Base-by-base conservation (phyloP, 1,139 yeast species). In the Tardiomyces depauwii region DNA sequence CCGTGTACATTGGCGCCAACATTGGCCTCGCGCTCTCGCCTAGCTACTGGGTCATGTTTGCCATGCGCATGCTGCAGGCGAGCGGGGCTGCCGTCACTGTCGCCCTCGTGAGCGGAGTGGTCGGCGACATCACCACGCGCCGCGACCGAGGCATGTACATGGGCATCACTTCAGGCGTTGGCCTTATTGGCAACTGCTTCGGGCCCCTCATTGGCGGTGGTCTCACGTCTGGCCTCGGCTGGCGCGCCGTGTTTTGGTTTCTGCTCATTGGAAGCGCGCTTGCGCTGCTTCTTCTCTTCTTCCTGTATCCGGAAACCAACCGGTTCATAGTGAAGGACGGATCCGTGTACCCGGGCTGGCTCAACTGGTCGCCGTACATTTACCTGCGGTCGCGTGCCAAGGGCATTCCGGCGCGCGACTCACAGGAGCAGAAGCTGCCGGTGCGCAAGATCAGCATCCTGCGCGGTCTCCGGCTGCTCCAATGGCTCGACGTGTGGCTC, bases 181-280 rank as follows among this genome's bases (percentile, higher is more conserved):
- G 80, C 2, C 69, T 82, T 9, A 57, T 82, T 18, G 94, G 93
- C 1, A 82, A 79, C 55, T 87, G 86, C 0, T 69, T 83, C 50
- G 89, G 94, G 6, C 87, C 93, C 0, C 64, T 85, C 12, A 64
- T 85, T 23, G 95, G 95, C 18, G 83, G 89, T 7, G 76, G 73
- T 0, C 61, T 85, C 36, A 74, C 80, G 2, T 64, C 75, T 2
- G 62, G 72, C 16, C 76, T 82, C 69, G 73, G 76, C 12, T 85
- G 94, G 93, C 70, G 87, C 49, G 79, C 86, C 0, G 78, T 84
- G 19, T 86, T 85, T 57, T 80, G 86, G 77, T 82, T 84, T 51
- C 63, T 83, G 45, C 78, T 82, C 3, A 77, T 82, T 19, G 74
- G 80, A 3, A 72, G 80, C 16, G 78, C 79, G 1, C 69, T 70